Evolutionary conservation across 108 stramenopile species (phyloP), one percentile per base, ranked within the genome.

Genomic region (Thalassiosira profunda): DNA sequence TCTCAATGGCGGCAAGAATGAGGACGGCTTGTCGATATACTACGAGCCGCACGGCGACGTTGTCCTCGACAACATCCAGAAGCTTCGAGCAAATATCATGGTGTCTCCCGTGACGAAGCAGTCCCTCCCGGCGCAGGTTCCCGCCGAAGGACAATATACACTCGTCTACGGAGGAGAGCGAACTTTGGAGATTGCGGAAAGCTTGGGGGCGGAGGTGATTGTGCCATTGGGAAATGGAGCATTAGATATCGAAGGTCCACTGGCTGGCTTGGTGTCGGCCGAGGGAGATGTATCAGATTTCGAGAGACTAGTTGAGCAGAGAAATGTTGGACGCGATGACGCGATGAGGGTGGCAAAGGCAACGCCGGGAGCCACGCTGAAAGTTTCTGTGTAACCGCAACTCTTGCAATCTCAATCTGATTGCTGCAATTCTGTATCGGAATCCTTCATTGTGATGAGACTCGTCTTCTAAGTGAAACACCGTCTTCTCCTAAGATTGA

Each of bases 41-140:
- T 78, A 78, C 20, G 84, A 84, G 36, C 84, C 84, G 4, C 84
- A 84, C 35, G 80, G 57, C 14, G 84, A 84, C 45, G 54, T 72
- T 8, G 23, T 65, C 18, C 29, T 74, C 30, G 33, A 56, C 18
- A 49, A 64, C 25, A 54, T 68, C 11, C 20, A 25, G 33, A 15
- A 49, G 14, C 15, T 53, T 18, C 64, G 62, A 42, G 79, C 69
- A 10, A 44, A 84, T 33, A 48, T 80, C 23, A 62, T 76, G 54
- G 63, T 84, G 30, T 69, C 79, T 10, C 83, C 83, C 3, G 68
- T 80, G 17, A 67, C 53, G 5, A 46, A 58, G 21, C 83, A 84
- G 51, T 44, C 74, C 11, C 53, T 84, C 1, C 72, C 72, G 18
- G 72, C 72, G 4, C 63, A 64, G 40, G 55, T 58, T 6, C 72